Percentiles rank a stretch among this genome's conserved stretches.
phyloP scores from a whole-genome alignment of 805 yeast species.

The Suhomyces tanzawaensis region DNA sequence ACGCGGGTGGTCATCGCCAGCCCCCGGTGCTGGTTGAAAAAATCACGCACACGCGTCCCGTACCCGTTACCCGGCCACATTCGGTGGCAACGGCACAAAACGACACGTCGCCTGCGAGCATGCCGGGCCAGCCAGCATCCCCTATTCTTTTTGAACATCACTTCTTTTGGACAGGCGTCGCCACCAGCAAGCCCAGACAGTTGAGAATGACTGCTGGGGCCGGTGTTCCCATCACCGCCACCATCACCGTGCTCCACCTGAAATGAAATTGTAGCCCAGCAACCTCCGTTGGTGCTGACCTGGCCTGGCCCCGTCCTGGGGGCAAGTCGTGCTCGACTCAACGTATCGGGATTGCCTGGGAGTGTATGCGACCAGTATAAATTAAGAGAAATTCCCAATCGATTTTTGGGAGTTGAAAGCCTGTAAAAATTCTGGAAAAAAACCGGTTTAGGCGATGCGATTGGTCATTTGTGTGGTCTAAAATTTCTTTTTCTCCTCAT shows the following conservation, averaged over 20 bases:
- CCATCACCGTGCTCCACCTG: too few species aligned
- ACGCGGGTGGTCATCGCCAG: too few species aligned
- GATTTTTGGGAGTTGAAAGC: background rate
- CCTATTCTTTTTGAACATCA: slow-evolving; percentile 4
- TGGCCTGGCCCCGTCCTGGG: background rate
- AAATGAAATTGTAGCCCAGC: too few species aligned
- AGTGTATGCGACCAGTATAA: slow-evolving; percentile 7
- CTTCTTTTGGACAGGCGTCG: too few species aligned
- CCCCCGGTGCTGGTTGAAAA: background rate
- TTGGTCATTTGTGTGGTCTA: slow-evolving; percentile 8
- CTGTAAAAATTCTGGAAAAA: slow-evolving; percentile 1
- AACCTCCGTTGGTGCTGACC: too few species aligned
- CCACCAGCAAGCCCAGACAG: too few species aligned
- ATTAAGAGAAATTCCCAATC: slow-evolving; percentile 8
- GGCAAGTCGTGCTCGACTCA: slow-evolving; percentile 10
- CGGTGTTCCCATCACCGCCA: too few species aligned
- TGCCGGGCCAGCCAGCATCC: slow-evolving; percentile 1
- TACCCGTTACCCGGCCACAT: slow-evolving; percentile 1
- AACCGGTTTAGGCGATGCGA: slow-evolving; percentile 9
- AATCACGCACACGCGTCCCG: background rate
- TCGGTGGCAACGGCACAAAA: slow-evolving; percentile 1
- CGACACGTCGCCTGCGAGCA: slow-evolving; percentile 1
- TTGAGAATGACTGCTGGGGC: too few species aligned
- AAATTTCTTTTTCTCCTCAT: slow-evolving; percentile 3
- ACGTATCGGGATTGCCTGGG: too few species aligned